Base-by-base conservation (phyloP, 352 stramenopile genomes). In the Phytophthora multivora region DNA sequence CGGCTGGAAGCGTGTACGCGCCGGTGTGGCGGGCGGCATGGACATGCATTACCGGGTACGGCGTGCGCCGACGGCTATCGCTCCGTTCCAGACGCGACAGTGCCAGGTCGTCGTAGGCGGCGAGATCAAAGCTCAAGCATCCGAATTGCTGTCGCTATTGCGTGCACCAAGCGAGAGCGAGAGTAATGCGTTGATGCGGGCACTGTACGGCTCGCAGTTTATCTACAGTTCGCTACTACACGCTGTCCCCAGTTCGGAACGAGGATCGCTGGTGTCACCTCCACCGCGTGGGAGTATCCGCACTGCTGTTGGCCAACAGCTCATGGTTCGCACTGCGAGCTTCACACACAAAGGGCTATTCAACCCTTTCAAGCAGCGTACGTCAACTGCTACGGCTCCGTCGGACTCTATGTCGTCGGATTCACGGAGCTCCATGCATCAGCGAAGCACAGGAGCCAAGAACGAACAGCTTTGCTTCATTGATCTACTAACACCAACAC, bases 161-260 rank as follows among this genome's bases (percentile, higher is more conserved):
- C 59, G 64, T 12, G 46, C 59, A 18, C 49, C 68, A 0, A 71
- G 47, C 1, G 71, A 80, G 41, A 77, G 60, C n/a, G 71, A 77
- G 41, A 73, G 67, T 49, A 80, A 80, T 33, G 51, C 59, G 6
- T 31, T 75, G 2, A 39, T 77, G n/a, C 60, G 59, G 6, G 71
- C 63, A 4, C 21, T 69, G 0, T 75, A 64, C 31, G 54, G 60
- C n/a, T 64, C 64, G 28, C 48, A 66, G 1, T 71, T 72, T 42
- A 80, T 80, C 63, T 80, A 77, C 52, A 73, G 67, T 18, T 80
- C 71, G 23, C 36, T 80, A 2, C 12, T 77, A 25, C 71, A 77
- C 49, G n/a, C 65, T 1, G 19, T 77, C 5, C 40, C 42, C 2
- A 65, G 23, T 39, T 39, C 52, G 12, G 59, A 66, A n/a, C 45